phyloP scores from a whole-genome alignment of 768 basidiomycete species.

The Russula griseocarnosa region DNA sequence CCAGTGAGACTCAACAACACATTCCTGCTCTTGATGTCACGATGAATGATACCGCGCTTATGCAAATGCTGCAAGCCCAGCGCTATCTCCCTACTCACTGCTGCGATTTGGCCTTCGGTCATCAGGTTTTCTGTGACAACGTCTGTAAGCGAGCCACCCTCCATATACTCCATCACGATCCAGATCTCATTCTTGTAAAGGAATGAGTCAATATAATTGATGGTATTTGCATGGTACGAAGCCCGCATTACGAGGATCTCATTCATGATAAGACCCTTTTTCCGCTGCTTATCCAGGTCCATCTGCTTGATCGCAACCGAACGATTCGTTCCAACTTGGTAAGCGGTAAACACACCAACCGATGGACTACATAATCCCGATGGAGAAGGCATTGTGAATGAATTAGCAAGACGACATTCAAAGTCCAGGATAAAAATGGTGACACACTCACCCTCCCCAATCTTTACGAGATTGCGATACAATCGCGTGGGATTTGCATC shows the following conservation, averaged over 20 bases:
- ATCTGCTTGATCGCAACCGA: slow-evolving; percentile 99
- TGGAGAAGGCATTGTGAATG: background rate
- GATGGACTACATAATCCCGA: slow-evolving; percentile 58
- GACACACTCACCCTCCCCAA: slow-evolving; percentile 81
- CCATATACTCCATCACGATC: slow-evolving; percentile 99
- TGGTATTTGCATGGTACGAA: slow-evolving; percentile 97
- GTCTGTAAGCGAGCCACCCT: slow-evolving; percentile 90
- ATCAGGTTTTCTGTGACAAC: slow-evolving; percentile 94
- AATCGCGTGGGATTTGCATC: slow-evolving; percentile 94
- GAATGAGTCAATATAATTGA: slow-evolving; percentile 99
- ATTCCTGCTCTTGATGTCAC: slow-evolving; percentile 99
- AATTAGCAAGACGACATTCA: slow-evolving; percentile 1
- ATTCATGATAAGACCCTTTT: slow-evolving; percentile 99
- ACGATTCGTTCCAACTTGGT: slow-evolving; percentile 91
- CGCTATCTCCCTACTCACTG: slow-evolving; percentile 87
- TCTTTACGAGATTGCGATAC: slow-evolving; percentile 91
- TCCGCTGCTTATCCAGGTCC: slow-evolving; percentile 99
- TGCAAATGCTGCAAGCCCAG: slow-evolving; percentile 95
- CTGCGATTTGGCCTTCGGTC: slow-evolving; percentile 62
- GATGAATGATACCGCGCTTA: slow-evolving; percentile 95
- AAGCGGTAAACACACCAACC: slow-evolving; percentile 96
- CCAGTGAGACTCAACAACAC: slow-evolving; percentile 88
- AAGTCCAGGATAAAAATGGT: no score
- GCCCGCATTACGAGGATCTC: slow-evolving; percentile 99
- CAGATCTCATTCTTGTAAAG: slow-evolving; percentile 96